phyloP scores from a whole-genome alignment of 148 eudicot genomes.

The Chenopodium formosanum region DNA sequence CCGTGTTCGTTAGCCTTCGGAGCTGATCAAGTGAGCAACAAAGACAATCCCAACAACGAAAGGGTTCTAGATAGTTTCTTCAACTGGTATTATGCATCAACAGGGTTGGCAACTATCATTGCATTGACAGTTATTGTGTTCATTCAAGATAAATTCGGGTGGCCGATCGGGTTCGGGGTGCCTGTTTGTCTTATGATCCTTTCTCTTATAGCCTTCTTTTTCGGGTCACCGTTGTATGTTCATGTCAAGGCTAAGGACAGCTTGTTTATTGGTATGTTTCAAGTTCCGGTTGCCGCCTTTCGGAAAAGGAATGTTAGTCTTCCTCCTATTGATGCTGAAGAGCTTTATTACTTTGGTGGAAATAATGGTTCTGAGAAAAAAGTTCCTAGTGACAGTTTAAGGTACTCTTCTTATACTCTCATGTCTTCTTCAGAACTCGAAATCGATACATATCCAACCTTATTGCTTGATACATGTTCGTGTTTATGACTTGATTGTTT shows the following conservation, averaged over 20 bases:
- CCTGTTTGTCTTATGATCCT: conserved; percentile 60
- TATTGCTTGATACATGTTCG: background rate
- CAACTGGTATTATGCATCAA: conserved; percentile 29
- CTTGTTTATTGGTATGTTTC: conserved; percentile 52
- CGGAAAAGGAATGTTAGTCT: conserved; percentile 34
- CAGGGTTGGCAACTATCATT: conserved; percentile 32
- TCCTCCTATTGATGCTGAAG: conserved; percentile 12
- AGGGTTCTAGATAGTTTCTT: conserved; percentile 31
- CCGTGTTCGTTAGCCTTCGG: conserved; percentile 50
- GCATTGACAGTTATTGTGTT: conserved; percentile 64
- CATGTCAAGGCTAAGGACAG: conserved; percentile 45
- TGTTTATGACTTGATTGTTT: background rate
- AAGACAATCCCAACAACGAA: conserved; percentile 29
- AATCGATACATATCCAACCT: background rate
- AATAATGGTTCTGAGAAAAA: background rate
- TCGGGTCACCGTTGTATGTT: conserved; percentile 58
- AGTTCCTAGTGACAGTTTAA: conserved; percentile 15
- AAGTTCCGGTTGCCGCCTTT: conserved; percentile 51
- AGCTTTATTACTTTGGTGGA: conserved; percentile 23
- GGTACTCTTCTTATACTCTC: conserved; percentile 3
- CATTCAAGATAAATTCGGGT: conserved; percentile 73
- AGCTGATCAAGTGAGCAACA: conserved; percentile 36
- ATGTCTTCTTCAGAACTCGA: background rate
- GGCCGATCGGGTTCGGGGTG: conserved; percentile 71
- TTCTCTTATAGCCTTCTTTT: conserved; percentile 44